Evolutionary conservation across 345 rosid genomes (phyloP), one percentile per base, ranked within the genome.

Genomic region (Populus ilicifolia): DNA sequence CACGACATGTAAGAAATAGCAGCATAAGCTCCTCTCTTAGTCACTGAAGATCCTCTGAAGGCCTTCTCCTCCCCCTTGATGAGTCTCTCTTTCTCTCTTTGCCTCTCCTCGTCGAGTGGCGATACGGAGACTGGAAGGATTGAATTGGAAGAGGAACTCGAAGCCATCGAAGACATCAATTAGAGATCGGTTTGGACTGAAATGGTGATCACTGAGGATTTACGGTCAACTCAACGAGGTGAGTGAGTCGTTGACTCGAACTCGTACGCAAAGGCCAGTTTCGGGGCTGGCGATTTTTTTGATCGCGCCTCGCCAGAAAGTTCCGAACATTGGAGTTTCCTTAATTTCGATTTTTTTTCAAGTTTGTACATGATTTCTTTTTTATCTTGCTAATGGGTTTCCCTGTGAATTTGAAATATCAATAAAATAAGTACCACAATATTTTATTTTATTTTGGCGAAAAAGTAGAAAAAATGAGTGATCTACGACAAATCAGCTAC

Each of bases 41-140:
- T 94, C 99, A 94, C 91, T 86, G 98, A 85, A 81, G 98, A 92
- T 86, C 98, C 99, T 84, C 80, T 86, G 66, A 93, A 96, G 65
- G 91, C 83, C 79, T 85, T 88, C 13, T 90, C 98, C 35, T 90
- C 95, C 71, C 84, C 89, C 84, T 75, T 89, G 69, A 86, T 78
- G 59, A 88, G 86, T 77, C 80, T 62, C 77, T 86, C 92, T 79
- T 85, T 88, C 67, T 90, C 93, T 76, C 14, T n/a, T n/a, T 59
- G 29, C 64, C 20, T 75, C 65, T 75, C 82, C 3, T 79, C 94
- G 71, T 80, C 84, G 71, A 67, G 77, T 6, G 90, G 85, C 75
- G 93, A 83, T 71, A 85, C 87, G 39, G 93, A 88, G 17, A 96
- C 80, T 11, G 99, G 99, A 13, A 93, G 90, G 50, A 89, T 72